phyloP scores from a whole-genome alignment of 768 basidiomycete species.

The Antrodiella citrinella region DNA sequence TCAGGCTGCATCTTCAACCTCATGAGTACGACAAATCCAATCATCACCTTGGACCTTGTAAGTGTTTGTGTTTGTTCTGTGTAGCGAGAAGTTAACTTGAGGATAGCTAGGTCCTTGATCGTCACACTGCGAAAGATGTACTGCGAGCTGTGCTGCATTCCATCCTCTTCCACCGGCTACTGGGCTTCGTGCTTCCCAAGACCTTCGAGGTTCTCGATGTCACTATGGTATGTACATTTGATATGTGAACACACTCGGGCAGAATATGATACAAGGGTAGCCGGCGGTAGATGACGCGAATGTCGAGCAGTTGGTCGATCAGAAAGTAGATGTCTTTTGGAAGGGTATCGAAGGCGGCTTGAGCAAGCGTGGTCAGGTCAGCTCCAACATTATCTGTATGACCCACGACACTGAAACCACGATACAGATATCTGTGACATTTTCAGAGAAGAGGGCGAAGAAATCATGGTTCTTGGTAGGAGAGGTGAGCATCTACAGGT shows the following conservation, averaged over 20 bases:
- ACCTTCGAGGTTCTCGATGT: conserved; percentile 78
- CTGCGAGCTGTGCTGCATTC: conserved; percentile 72
- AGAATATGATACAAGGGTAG: conserved; percentile 26
- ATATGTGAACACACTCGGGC: not conserved
- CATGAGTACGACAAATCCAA: conserved; percentile 3
- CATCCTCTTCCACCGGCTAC: conserved; percentile 76
- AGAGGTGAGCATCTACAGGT: conserved; percentile 22
- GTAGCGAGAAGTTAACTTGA: conserved; percentile 8
- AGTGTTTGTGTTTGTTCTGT: not conserved
- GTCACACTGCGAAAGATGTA: conserved; percentile 64
- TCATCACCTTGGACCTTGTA: conserved; percentile 10
- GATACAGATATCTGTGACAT: conserved; percentile 51
- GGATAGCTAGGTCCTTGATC: conserved; percentile 54
- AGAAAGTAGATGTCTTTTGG: conserved; percentile 77
- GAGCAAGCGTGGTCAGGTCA: conserved; percentile 64
- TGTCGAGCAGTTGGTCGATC: conserved; percentile 63
- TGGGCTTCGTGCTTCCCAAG: conserved; percentile 70
- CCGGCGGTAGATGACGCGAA: conserved; percentile 71
- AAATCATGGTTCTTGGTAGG: conserved; percentile 60
- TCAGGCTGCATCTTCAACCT: not conserved
- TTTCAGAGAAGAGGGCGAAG: conserved; percentile 70
- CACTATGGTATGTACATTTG: conserved; percentile 53
- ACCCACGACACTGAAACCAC: no score
- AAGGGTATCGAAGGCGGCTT: conserved; percentile 57
- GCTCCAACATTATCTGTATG: no score